phyloP scores from a whole-genome alignment of 345 rosid genomes.

The Eutrema japonicum region DNA sequence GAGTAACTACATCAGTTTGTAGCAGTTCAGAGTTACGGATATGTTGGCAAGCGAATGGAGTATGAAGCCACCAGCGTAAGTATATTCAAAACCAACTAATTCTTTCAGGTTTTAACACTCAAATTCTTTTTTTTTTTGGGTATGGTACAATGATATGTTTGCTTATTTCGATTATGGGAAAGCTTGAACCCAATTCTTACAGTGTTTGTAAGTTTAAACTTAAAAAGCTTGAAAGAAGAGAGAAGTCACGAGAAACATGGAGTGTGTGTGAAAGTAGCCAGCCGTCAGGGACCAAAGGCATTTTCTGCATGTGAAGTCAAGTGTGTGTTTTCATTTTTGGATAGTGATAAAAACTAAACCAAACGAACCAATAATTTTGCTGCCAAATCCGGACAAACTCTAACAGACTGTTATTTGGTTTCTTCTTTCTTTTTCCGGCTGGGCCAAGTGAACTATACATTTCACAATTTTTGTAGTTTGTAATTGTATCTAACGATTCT shows the following conservation, averaged over 20 bases:
- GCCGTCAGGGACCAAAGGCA: constrained; percentile 14
- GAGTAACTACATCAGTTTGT: too few relatives aligned
- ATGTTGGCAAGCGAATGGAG: too few relatives aligned
- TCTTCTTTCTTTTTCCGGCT: background rate
- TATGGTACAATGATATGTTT: too few relatives aligned
- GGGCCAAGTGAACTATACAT: constrained; percentile 9
- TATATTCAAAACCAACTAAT: too few relatives aligned
- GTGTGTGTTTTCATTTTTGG: constrained; percentile 15
- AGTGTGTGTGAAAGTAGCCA: constrained; percentile 19
- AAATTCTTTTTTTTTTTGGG: too few relatives aligned
- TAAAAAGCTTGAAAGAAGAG: too few relatives aligned
- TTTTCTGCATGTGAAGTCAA: constrained; percentile 36
- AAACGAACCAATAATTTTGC: constrained; percentile 25
- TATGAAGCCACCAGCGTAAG: too few relatives aligned
- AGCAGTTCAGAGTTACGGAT: too few relatives aligned
- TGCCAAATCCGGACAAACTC: constrained; percentile 20
- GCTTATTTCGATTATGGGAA: too few relatives aligned
- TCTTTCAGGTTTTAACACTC: too few relatives aligned
- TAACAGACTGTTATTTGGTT: constrained; percentile 3
- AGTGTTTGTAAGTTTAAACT: too few relatives aligned
- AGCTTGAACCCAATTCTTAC: too few relatives aligned
- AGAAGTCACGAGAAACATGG: constrained; percentile 19
- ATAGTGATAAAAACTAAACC: constrained; percentile 31
- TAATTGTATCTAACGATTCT: background rate
- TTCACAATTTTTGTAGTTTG: background rate